phyloP scores from a whole-genome alignment of 257 asterid species.

The Fraxinus anomala region DNA sequence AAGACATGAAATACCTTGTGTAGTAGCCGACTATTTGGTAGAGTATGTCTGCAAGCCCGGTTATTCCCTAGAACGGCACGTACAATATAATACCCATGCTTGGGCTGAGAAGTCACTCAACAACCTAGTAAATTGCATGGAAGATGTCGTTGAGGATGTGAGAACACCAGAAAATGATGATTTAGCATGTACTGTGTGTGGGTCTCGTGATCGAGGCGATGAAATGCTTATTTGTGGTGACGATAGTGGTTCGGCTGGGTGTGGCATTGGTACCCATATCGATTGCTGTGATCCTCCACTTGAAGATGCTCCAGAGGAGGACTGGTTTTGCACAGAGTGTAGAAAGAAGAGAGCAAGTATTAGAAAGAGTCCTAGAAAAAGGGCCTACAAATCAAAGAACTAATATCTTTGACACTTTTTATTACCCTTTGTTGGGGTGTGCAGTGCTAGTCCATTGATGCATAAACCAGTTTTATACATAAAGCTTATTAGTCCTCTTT shows the following conservation, averaged over 20 bases:
- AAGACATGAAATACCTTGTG: conserved; percentile 71
- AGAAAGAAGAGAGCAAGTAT: conserved; percentile 18
- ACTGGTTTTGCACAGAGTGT: conserved; percentile 66
- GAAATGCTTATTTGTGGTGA: conserved; percentile 81
- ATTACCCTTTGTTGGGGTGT: not conserved
- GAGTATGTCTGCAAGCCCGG: conserved; percentile 95
- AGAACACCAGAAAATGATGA: conserved; percentile 39
- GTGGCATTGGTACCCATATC: conserved; percentile 66
- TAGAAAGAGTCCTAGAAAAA: conserved; percentile 33
- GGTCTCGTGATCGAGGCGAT: conserved; percentile 56
- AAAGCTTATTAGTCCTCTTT: too few species aligned
- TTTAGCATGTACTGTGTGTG: conserved; percentile 56
- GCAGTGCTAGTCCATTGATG: not conserved
- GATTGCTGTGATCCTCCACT: conserved; percentile 83
- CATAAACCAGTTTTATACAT: not conserved
- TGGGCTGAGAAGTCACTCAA: conserved; percentile 77
- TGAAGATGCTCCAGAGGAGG: conserved; percentile 55
- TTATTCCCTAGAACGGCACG: conserved; percentile 70
- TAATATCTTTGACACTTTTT: conserved; percentile 22
- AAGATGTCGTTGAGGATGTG: conserved; percentile 45
- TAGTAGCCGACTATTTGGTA: conserved; percentile 79
- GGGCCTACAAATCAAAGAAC: conserved; percentile 34
- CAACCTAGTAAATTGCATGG: conserved; percentile 39
- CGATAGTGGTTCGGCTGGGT: conserved; percentile 56
- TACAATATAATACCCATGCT: conserved; percentile 71